Conservation (phyloP, 2,329 filamentous ascomycete genomes). For the Ophiosphaerella korrae region DNA sequence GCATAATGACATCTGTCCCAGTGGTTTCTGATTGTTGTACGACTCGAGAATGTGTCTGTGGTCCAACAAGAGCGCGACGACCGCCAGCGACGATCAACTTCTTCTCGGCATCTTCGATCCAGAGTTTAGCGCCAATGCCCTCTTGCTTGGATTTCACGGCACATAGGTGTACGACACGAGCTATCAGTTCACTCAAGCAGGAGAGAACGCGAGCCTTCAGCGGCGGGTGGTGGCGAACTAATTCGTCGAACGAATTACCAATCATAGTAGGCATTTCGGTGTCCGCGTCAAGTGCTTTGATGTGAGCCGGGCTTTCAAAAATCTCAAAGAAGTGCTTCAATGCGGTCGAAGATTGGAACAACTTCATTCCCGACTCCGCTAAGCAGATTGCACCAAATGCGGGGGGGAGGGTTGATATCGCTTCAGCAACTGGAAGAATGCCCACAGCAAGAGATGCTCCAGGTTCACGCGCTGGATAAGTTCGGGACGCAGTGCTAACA, state of each 20-base stretch:
- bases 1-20: slow-evolving; percentile 65
- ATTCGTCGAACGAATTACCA: slow-evolving; percentile 87
- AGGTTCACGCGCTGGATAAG: slow-evolving; percentile 30
- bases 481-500: slow-evolving; percentile 13
- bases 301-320: slow-evolving; percentile 90
- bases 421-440: slow-evolving; percentile 85
- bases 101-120: slow-evolving; percentile 64
- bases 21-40: slow-evolving; percentile 16
- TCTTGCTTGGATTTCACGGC: slow-evolving; percentile 69
- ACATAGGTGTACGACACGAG: slow-evolving; percentile 76
- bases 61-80: slow-evolving; percentile 50
- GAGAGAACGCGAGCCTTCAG: slow-evolving; percentile 80
- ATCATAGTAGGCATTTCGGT: slow-evolving; percentile 73
- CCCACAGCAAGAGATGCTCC: slow-evolving; percentile 62
- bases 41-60: slow-evolving; percentile 42
- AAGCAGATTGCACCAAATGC: slow-evolving; percentile 94
- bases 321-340: slow-evolving; percentile 90
- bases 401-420: slow-evolving; percentile 82
- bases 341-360: slow-evolving; percentile 82
- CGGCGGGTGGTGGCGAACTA: slow-evolving; percentile 88
- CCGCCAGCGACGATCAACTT: slow-evolving; percentile 65
- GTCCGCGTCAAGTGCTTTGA: slow-evolving; percentile 81
- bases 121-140: slow-evolving; percentile 80
- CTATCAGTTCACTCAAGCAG: slow-evolving; percentile 87
- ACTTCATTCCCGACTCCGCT: slow-evolving; percentile 82